Base-by-base conservation (phyloP, 2,329 filamentous ascomycete species). In the Pyricularia pennisetigena region DNA sequence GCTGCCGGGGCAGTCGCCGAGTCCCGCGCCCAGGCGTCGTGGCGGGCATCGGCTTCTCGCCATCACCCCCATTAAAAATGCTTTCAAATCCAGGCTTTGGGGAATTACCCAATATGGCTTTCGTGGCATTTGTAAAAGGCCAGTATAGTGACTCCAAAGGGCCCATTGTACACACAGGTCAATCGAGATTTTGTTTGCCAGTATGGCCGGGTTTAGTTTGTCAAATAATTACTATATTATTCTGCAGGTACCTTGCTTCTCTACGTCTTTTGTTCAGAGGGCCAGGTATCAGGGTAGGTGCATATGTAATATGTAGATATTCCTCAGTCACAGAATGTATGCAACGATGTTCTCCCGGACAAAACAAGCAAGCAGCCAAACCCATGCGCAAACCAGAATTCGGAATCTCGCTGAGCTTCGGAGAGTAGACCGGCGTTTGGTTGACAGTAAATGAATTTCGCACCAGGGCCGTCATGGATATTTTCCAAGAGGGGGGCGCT, bases 1-100 rank as follows among this genome's bases (percentile, higher is more conserved):
- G 62, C 62, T 64, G 30, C 62, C 62, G 62, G 62, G 28, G 4
- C 30, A 29, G 9, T 32, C 62, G 12, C 62, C 62, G 62, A 64
- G 62, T 64, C 6, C 62, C 62, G 62, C 28, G 26, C 23, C 26
- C 28, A 23, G 8, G 57, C 57, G 9, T 24, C 10, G 57, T 26
- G 57, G 57, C 57, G 57, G 62, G 62, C 62, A 64, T 64, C 62
- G 62, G 62, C 62, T 64, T 64, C 16, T 64, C 62, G 62, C 26
- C 62, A 64, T 64, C 26, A 28, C 4, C 12, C 20, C 62, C 23
- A 30, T n/a, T 29, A 10, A 35, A 64, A 64, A 64, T 29, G 30
- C 32, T 28, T 24, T 24, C 4, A 4, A 29, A 64, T 26, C 9
- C 24, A 24, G 26, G 10, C 2, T 26, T 9, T 26, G 62, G 62